phyloP scores from a whole-genome alignment of 495 filamentous ascomycete genomes.

The Alectoria sarmentosa region DNA sequence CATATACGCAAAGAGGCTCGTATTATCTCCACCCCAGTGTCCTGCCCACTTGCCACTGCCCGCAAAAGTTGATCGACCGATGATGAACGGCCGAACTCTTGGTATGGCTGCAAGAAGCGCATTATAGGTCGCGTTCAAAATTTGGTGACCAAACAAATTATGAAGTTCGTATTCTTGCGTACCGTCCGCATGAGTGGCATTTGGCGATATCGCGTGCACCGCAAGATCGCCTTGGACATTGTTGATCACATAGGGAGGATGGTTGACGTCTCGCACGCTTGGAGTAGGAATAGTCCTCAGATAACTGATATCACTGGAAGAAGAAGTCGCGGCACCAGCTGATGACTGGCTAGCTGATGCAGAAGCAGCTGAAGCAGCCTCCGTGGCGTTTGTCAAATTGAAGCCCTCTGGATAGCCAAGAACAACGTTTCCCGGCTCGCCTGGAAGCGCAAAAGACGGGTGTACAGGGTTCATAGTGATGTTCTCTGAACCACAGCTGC shows the following conservation, averaged over 20 bases:
- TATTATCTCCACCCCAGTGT: constrained; percentile 86
- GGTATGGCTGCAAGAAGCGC: constrained; percentile 57
- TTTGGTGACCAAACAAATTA: constrained; percentile 67
- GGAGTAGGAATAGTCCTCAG: constrained; percentile 59
- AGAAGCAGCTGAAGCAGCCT: constrained; percentile 54
- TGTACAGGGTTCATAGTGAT: constrained; percentile 64
- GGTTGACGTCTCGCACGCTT: constrained; percentile 64
- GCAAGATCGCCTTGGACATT: constrained; percentile 71
- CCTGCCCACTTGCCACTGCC: constrained; percentile 75
- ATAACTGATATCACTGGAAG: constrained; percentile 38
- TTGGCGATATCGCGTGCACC: constrained; percentile 66
- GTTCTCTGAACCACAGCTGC: constrained; percentile 65
- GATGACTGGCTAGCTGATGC: constrained; percentile 46
- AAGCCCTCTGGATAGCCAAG: constrained; percentile 67
- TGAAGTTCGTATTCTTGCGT: constrained; percentile 74
- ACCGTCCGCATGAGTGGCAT: constrained; percentile 70
- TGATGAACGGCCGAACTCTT: constrained; percentile 73
- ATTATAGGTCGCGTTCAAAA: constrained; percentile 73
- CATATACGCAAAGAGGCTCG: constrained; percentile 60
- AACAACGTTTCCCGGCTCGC: constrained; percentile 53
- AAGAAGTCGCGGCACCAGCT: constrained; percentile 31
- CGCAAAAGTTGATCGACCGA: constrained; percentile 75
- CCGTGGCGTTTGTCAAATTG: constrained; percentile 59
- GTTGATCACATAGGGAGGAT: constrained; percentile 78
- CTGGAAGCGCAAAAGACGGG: constrained; percentile 58